Evolutionary conservation across 2,329 filamentous ascomycete species (phyloP), one percentile per base, ranked within the genome.

Genomic region (Didymosphaeria variabile): DNA sequence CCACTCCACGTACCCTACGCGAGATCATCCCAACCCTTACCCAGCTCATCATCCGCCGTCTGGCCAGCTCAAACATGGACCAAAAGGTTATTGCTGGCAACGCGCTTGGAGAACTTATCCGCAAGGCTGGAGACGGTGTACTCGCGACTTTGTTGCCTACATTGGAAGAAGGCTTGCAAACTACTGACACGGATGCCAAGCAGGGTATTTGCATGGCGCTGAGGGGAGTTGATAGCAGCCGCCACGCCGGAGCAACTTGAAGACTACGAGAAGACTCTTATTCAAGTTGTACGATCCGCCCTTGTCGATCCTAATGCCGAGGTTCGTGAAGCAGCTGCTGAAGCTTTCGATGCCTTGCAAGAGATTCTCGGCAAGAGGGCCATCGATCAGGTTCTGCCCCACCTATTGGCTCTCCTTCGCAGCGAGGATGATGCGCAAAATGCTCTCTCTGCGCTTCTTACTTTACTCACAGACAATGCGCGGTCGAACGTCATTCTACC

Each of bases 11-110:
- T 68, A 97, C 92, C 15, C 88, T 99, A 72, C 97, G 97, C 82
- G 95, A 99, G 76, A 87, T 99, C 72, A 91, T 97, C 50, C 94
- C 95, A 47, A 97, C 93, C 1, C 89, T 99, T 62, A 97, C 93
- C 6, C 94, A 97, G 77, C 88, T 99, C 65, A 91, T 99, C 70
- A 98, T 99, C 76, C 89, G 92, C 61, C 91, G 95, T 52, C 87
- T 99, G 69, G 95, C 93, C 64, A 98, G 94, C 77, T 91, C 94
- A 49, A 98, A 97, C 75, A 94, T 97, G 90, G 95, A 99, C 79
- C 95, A 99, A 79, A 98, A 97, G 83, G 91, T 97, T 70, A 99
- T 99, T 83, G 95, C 96, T 67, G 94, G 94, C 77, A 98, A 98
- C 78, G 93, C 95, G 52, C 86, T 99, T 58, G 95, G 95, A 74